Conservation (phyloP, 495 filamentous ascomycete species). For the Penicillium ucsense region DNA sequence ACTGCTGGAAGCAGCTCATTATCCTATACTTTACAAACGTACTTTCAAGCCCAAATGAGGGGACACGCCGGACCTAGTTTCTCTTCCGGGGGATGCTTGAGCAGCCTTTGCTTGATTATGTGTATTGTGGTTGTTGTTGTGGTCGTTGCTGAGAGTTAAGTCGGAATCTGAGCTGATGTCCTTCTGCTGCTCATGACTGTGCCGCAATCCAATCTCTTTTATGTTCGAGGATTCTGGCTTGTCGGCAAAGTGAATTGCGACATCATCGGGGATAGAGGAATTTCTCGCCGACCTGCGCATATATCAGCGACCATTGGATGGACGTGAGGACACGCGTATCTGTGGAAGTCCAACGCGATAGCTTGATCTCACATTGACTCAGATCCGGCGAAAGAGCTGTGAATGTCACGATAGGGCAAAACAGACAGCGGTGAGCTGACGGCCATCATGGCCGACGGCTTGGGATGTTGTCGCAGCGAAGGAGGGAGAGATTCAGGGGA, state of each 20-base stretch:
- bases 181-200: no score
- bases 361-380: conserved; percentile 11
- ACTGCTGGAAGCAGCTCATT: background rate
- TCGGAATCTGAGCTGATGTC: no score
- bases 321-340: background rate
- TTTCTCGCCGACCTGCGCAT: conserved; percentile 4
- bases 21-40: conserved; percentile 4
- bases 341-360: no score
- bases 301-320: conserved; percentile 1
- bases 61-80: background rate
- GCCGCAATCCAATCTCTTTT: background rate
- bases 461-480: background rate
- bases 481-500: background rate
- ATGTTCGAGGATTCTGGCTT: background rate
- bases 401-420: conserved; percentile 9
- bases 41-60: conserved; percentile 26
- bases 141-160: background rate
- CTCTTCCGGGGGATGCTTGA: conserved; percentile 2
- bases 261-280: background rate
- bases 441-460: conserved; percentile 16
- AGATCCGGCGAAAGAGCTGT: conserved; percentile 10
- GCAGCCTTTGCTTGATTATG: background rate
- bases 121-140: background rate
- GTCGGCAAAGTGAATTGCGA: background rate
- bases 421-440: conserved; percentile 28